A percentile compares a stretch with the other conserved stretches of the same genome.
Conservation (phyloP, 2,329 filamentous ascomycete genomes). For the Emydomyces testavorans region DNA sequence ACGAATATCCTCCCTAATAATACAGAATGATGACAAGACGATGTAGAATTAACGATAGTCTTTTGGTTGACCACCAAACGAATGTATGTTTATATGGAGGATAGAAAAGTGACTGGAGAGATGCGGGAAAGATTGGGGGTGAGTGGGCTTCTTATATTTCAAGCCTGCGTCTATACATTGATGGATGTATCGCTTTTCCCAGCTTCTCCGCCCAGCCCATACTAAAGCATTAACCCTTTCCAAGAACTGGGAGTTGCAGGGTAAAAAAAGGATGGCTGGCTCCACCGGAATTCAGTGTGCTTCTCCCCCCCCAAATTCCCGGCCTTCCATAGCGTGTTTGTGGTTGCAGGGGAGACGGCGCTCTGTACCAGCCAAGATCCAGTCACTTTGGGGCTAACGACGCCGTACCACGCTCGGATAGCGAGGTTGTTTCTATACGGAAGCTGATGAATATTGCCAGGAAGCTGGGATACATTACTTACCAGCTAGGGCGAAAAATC, state of each 20-base stretch:
- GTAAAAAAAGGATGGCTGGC: conserved; percentile 3
- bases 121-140: background rate
- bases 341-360: background rate
- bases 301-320: conserved; percentile 1
- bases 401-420: no score
- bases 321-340: background rate
- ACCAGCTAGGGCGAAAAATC: no score
- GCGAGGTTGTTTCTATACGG: no score
- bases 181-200: background rate
- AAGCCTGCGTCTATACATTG: background rate
- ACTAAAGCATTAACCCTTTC: background rate
- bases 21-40: conserved; percentile 4
- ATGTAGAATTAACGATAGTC: conserved; percentile 10
- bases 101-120: conserved; percentile 5
- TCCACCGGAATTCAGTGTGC: background rate
- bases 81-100: conserved; percentile 13
- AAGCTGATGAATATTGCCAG: no score
- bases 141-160: conserved; percentile 10
- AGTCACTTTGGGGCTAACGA: background rate
- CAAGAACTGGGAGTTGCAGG: conserved; percentile 2
- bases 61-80: conserved; percentile 14
- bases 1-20: conserved; percentile 11
- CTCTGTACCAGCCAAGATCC: background rate
- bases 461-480: no score
- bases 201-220: background rate